A percentile compares a stretch with the other conserved stretches of the same genome.
Evolutionary conservation across 2,329 filamentous ascomycete species (phyloP).

Genomic region (Thelonectria rubi): DNA sequence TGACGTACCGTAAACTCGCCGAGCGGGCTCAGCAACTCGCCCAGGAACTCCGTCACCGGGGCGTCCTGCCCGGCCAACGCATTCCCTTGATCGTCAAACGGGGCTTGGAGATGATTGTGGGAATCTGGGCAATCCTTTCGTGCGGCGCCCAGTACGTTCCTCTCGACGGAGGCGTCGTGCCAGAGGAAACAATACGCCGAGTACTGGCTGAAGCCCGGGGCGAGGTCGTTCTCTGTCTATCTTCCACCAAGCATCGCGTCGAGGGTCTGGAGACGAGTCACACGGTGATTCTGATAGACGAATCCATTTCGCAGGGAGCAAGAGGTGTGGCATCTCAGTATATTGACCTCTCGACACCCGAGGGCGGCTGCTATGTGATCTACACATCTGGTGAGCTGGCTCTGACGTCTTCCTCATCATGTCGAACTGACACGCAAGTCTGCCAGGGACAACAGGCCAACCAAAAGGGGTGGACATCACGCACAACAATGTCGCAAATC

Average conservation of each 20-base stretch:
- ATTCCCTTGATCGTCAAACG: slow-evolving; percentile 65
- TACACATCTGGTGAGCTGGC: slow-evolving; percentile 60
- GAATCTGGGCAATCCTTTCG: slow-evolving; percentile 64
- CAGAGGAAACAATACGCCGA: slow-evolving; percentile 57
- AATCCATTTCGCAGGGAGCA: slow-evolving; percentile 14
- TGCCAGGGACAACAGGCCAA: slow-evolving; percentile 60
- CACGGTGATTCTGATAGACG: slow-evolving; percentile 44
- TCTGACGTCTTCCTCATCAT: background rate
- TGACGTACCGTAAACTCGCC: slow-evolving; percentile 58
- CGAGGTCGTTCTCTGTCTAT: slow-evolving; percentile 57
- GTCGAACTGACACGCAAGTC: slow-evolving; percentile 31
- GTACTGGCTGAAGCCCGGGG: slow-evolving; percentile 59
- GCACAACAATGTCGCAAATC: slow-evolving; percentile 64
- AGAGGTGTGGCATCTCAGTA: slow-evolving; percentile 23
- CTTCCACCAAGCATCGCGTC: slow-evolving; percentile 49
- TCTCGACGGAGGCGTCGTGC: slow-evolving; percentile 63
- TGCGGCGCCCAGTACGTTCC: slow-evolving; percentile 68
- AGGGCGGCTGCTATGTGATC: slow-evolving; percentile 57
- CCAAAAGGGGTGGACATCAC: slow-evolving; percentile 68
- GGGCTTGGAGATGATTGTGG: slow-evolving; percentile 65
- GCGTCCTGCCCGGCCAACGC: slow-evolving; percentile 55
- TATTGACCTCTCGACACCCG: slow-evolving; percentile 47
- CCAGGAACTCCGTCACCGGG: slow-evolving; percentile 48
- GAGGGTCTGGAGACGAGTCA: slow-evolving; percentile 37
- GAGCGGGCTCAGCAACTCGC: slow-evolving; percentile 53